Base-by-base conservation (phyloP, 2,329 filamentous ascomycete genomes). In the Shiraia sp. region DNA sequence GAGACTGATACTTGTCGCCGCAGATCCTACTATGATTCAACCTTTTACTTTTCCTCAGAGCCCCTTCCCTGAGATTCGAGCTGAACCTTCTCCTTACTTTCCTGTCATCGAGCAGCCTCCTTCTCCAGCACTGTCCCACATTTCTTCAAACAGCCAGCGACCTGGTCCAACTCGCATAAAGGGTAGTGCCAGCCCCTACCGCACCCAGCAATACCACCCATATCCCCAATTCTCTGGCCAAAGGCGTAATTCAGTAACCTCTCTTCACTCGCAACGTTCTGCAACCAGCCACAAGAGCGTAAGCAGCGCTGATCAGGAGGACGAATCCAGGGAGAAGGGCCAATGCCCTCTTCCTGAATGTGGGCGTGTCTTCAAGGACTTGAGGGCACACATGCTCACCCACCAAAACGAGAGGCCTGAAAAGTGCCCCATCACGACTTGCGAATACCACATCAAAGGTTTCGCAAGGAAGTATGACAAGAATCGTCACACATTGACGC, bases 381-480 rank as follows among this genome's bases (percentile, higher is more conserved):
- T 95, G 51, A 92, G 92, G 72, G 90, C 91, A 7, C 91, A 96
- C 71, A 92, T 95, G 87, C 81, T 96, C 66, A 96, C 91, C 0
- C 91, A 96, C 69, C 88, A 93, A 71, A 87, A 83, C 44, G 90
- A 96, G 73, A 80, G 91, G 16, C 91, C 91, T 0, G 90, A 96
- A 67, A 96, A 96, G 75, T 96, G 91, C 72, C 91, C 91, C 1
- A 96, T 96, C 55, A 78, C 86, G 43, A 93, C 85, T 0, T 96
- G 91, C 75, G 90, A 95, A 62, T 96, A 96, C 72, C 86, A 95
- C 74, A 75, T 81, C 63, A 96, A 96, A 72, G 91, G 91, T 3
- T 96, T 96, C 64, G 90, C 91, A 9, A 81, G 91, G 58, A 96
- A 96, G 72, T 96, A 96, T 67, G 91, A 96, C 76, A 95, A 95